Evolutionary conservation across 768 basidiomycete species (phyloP).

Genomic region (Obba rivulosa): DNA sequence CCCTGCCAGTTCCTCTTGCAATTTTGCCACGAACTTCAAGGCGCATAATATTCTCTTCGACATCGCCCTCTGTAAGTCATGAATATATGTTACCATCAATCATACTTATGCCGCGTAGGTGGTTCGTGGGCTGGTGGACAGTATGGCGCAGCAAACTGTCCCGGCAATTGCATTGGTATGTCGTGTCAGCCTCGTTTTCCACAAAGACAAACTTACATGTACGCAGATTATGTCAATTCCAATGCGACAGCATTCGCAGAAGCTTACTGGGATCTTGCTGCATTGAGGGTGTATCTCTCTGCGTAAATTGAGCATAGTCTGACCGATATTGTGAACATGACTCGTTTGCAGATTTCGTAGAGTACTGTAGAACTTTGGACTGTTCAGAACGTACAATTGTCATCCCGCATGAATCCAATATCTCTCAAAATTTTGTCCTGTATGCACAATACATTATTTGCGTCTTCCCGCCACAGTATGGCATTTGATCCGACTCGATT

Average conservation of each 20-base stretch:
- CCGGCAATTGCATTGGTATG: slow-evolving; percentile 4
- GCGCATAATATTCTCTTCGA: slow-evolving; percentile 32
- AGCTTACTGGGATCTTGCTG: slow-evolving; percentile 6
- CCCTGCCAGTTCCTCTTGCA: slow-evolving; percentile 29
- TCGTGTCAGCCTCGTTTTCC: not conserved
- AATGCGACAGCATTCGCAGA: slow-evolving; percentile 2
- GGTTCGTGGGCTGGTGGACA: slow-evolving; percentile 4
- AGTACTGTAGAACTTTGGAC: no score
- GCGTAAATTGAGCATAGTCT: no score
- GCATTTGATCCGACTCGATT: no score
- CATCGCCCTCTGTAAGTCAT: slow-evolving; percentile 5
- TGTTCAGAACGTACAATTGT: no score
- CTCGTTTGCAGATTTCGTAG: no score
- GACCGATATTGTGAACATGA: no score
- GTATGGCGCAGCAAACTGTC: not conserved
- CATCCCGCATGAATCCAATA: no score
- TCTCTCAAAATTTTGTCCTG: no score
- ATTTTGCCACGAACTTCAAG: slow-evolving; percentile 31
- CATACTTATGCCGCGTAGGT: not conserved
- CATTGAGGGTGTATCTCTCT: slow-evolving; percentile 13
- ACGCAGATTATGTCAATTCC: slow-evolving; percentile 4
- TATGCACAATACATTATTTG: no score
- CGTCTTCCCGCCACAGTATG: no score
- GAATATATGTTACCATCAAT: not conserved
- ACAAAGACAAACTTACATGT: not conserved